Base-by-base conservation (phyloP, 2,329 filamentous ascomycete species). In the Mycogone perniciosa region DNA sequence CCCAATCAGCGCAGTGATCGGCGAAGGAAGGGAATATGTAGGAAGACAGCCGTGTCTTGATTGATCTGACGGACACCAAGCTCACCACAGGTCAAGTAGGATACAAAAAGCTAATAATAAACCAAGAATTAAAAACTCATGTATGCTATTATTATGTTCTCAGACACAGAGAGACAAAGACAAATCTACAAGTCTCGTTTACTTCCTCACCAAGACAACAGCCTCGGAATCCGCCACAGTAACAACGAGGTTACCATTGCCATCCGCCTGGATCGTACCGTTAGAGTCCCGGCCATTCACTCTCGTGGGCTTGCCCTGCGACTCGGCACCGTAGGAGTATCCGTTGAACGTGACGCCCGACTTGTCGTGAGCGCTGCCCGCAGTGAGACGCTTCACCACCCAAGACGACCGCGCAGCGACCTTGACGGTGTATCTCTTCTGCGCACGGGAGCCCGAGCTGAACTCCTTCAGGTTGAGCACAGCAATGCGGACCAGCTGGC, bases 301-400 rank as follows among this genome's bases (percentile, higher is more conserved):
- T 1, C 48, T 50, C 48, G 46, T 42, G 0, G 52, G 29, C 52
- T 50, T 53, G 7, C 56, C 59, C 5, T 54, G 30, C 1, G 53
- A 55, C 31, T 50, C 30, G 27, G 56, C 54, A 46, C 60, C 57
- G 39, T 60, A 60, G 3, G 51, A 51, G 35, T 48, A 55, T 4
- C 59, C 57, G 9, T 56, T 59, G 11, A 56, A 60, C 2, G 57
- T 59, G 7, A 59, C 26, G 6, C 55, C 55, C 2, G 55, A 49
- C 46, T 52, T 52, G 26, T 50, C 54, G 2, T 52, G 46, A 5
- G 56, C 56, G 2, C 57, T 52, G 5, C 51, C 39, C 2, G 59
- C 58, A 11, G 52, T 52, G n/a, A 60, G 54, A 7, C 52, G 48
- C 53, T 58, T 46, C 0, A 54, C 51, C 1, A 30, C 45, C 57